Percentiles rank a stretch among this genome's conserved stretches.
phyloP scores from a whole-genome alignment of 2,329 filamentous ascomycete genomes.

The Coniochaeta sp. region DNA sequence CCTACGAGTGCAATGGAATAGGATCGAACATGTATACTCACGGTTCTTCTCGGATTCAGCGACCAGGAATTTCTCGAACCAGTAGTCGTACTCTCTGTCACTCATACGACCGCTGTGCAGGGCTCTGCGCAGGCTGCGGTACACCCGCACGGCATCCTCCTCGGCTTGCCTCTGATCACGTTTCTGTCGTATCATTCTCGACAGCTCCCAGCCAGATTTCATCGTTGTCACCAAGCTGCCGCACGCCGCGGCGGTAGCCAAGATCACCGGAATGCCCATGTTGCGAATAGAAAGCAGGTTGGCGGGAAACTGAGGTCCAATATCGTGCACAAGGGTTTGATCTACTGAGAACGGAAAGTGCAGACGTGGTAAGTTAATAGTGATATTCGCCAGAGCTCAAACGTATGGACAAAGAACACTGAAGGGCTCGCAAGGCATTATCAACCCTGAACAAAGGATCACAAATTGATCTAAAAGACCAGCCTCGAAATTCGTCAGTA shows the following conservation, averaged over 20 bases:
- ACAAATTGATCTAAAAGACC: not conserved
- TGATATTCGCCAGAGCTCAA: too few species aligned
- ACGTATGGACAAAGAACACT: too few species aligned
- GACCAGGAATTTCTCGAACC: conserved; percentile 19
- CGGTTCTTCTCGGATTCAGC: conserved; percentile 18
- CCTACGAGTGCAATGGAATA: too few species aligned
- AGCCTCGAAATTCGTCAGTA: too few species aligned
- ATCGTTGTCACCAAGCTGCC: conserved; percentile 20
- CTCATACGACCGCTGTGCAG: conserved; percentile 15
- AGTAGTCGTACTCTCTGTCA: conserved; percentile 14
- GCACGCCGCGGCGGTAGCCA: conserved; percentile 18
- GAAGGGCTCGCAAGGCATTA: too few species aligned
- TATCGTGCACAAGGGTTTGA: too few species aligned
- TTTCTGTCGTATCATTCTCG: conserved; percentile 19
- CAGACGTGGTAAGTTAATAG: too few species aligned
- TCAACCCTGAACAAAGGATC: too few species aligned
- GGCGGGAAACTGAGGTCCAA: too few species aligned
- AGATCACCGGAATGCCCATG: conserved; percentile 15
- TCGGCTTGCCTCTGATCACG: conserved; percentile 12
- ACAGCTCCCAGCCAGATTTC: conserved; percentile 21
- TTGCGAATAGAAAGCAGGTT: not conserved
- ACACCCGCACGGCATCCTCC: conserved; percentile 13
- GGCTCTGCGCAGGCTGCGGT: conserved; percentile 11
- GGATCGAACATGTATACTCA: too few species aligned
- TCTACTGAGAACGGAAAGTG: not conserved